Evolutionary conservation across 495 filamentous ascomycete species (phyloP).

Genomic region (Neurospora sp.): DNA sequence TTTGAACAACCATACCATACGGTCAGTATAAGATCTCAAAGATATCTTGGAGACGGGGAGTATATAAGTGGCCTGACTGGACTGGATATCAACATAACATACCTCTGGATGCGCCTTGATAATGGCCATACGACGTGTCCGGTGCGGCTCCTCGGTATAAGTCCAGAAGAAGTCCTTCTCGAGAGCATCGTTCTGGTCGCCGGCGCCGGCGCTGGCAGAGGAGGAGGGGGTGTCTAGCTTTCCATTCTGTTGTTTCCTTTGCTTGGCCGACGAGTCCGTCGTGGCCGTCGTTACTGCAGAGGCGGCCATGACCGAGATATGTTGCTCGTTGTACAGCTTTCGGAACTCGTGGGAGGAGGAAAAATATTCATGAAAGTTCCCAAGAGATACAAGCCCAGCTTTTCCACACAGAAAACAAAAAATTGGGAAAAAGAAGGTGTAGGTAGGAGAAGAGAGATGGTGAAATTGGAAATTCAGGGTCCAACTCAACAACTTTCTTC

Average conservation of each 20-base stretch:
- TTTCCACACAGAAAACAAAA: not conserved
- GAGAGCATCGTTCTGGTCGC: conserved; percentile 19
- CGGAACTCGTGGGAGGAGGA: not conserved
- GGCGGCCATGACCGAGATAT: not conserved
- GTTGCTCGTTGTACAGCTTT: not conserved
- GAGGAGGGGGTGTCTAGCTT: not conserved
- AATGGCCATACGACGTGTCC: conserved; percentile 79
- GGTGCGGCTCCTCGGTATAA: conserved; percentile 96
- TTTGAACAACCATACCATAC: not conserved
- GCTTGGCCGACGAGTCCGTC: not conserved
- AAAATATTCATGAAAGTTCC: not conserved
- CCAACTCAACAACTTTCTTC: not conserved
- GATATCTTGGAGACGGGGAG: not conserved
- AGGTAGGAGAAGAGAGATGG: not conserved
- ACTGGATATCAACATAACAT: not conserved
- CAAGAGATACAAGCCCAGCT: not conserved
- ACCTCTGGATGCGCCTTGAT: conserved; percentile 99
- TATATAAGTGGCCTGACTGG: not conserved
- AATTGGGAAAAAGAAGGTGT: not conserved
- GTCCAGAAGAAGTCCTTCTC: conserved; percentile 70
- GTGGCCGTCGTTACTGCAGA: not conserved
- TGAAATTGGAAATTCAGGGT: not conserved
- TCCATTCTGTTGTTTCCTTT: conserved; percentile 1
- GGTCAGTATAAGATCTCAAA: not conserved
- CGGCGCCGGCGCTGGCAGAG: not conserved